These are phyloP conservation scores for Nevesoporus exiguus DNA, from an alignment of 768 basidiomycete species.

Conservation along the genomic window DNA sequence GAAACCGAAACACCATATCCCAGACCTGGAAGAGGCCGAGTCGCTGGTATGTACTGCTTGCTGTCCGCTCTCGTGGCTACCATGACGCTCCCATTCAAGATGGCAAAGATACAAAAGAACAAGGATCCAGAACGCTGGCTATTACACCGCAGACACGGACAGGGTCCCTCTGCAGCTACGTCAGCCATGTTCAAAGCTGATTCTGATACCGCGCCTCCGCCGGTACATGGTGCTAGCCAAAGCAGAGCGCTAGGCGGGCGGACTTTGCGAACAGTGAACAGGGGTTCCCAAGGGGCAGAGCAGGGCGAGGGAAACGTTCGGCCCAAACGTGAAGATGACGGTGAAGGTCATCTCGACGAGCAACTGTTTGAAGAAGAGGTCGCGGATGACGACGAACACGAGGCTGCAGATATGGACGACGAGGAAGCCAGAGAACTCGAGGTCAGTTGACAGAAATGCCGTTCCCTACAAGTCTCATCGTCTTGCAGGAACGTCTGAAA, in stretches of 20 bases:
- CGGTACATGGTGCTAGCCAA: slow-evolving; percentile 47
- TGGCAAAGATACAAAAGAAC: slow-evolving; percentile 58
- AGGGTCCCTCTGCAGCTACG: slow-evolving; percentile 57
- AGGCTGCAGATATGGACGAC: slow-evolving; percentile 69
- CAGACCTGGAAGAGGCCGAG: slow-evolving; percentile 65
- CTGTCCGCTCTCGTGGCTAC: background rate
- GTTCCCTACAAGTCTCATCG: background rate
- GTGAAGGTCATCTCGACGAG: slow-evolving; percentile 81
- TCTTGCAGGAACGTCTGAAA: slow-evolving; percentile 71
- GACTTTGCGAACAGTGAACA: slow-evolving; percentile 64
- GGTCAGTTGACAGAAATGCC: slow-evolving; percentile 38
- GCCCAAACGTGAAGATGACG: slow-evolving; percentile 60
- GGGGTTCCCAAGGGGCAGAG: slow-evolving; percentile 55
- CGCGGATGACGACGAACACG: slow-evolving; percentile 83
- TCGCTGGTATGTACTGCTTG: slow-evolving; percentile 47
- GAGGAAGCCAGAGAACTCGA: slow-evolving; percentile 83
- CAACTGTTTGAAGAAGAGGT: slow-evolving; percentile 80
- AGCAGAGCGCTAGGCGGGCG: slow-evolving; percentile 71
- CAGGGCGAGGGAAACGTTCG: slow-evolving; percentile 61
- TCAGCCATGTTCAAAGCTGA: slow-evolving; percentile 69
- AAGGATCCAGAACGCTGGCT: slow-evolving; percentile 72
- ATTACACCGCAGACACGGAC: slow-evolving; percentile 57
- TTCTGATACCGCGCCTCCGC: slow-evolving; percentile 43
- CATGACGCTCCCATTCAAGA: slow-evolving; percentile 13
- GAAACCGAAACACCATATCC: slow-evolving; percentile 70